Percentiles rank a stretch among this genome's conserved stretches.
Conservation (phyloP, 1,284 basidiomycete species). For the Leccinum pachyderme region DNA sequence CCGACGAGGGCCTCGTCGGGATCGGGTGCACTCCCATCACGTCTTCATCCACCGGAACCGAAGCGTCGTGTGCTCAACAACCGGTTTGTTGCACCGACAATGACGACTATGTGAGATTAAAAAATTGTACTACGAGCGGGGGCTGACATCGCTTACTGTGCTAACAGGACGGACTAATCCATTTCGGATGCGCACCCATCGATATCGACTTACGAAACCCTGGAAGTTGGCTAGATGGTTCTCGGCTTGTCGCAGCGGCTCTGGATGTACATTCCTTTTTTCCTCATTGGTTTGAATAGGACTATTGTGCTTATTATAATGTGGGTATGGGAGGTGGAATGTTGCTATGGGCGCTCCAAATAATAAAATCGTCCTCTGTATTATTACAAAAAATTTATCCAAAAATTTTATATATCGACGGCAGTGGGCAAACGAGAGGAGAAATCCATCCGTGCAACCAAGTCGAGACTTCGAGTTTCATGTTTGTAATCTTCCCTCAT, state of each 20-base stretch:
- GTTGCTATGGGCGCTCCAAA: not conserved
- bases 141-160: not conserved
- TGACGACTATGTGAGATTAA: not conserved
- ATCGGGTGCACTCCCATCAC: constrained; percentile 6
- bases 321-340: not conserved
- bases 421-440: no score
- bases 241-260: not conserved
- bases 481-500: no score
- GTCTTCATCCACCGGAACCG: not conserved
- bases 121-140: not conserved
- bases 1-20: constrained; percentile 2
- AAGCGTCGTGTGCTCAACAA: constrained; percentile 5
- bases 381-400: not conserved
- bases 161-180: not conserved
- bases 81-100: constrained; percentile 17
- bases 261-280: not conserved
- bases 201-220: not conserved
- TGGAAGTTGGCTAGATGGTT: not conserved
- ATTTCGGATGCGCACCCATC: not conserved
- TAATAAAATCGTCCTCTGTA: not conserved
- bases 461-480: no score
- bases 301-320: not conserved
- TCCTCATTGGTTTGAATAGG: constrained; percentile 2
- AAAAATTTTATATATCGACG: not conserved
- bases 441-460: no score